A percentile compares a stretch with the other conserved stretches of the same genome.
Conservation (phyloP, 2,329 filamentous ascomycete genomes). For the Penicillium italicum region DNA sequence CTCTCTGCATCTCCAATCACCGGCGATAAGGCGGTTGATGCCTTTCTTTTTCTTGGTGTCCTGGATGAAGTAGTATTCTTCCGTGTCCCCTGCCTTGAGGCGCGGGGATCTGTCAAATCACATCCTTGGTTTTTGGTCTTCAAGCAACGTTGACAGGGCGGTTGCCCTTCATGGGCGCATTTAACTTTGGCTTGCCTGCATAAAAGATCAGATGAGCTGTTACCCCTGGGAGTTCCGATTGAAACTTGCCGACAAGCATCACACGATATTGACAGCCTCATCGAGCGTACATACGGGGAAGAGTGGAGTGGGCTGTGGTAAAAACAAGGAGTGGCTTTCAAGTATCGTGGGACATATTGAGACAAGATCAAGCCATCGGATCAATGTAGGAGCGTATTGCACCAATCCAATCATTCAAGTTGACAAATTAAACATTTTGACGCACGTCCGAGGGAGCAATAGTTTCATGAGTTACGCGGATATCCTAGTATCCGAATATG, state of each 20-base stretch:
- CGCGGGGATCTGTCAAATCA: slow-evolving; percentile 31
- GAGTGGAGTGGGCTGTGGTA: neutral
- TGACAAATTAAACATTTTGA: neutral
- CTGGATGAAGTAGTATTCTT: neutral
- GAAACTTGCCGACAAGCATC: slow-evolving; percentile 32
- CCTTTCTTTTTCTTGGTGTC: slow-evolving; percentile 18
- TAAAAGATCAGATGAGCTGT: neutral
- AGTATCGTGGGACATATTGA: neutral
- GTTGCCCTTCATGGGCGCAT: slow-evolving; percentile 34
- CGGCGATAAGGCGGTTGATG: slow-evolving; percentile 2
- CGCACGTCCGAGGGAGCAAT: neutral
- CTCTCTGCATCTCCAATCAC: neutral
- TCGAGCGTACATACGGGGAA: slow-evolving; percentile 13
- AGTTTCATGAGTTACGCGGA: neutral
- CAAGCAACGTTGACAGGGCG: slow-evolving; percentile 35
- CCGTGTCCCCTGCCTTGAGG: slow-evolving; percentile 11
- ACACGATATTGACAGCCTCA: slow-evolving; percentile 39
- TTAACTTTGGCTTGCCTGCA: slow-evolving; percentile 37
- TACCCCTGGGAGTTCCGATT: neutral
- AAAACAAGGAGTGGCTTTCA: neutral
- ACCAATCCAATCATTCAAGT: neutral
- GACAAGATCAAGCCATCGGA: neutral
- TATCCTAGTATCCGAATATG: neutral
- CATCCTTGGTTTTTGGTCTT: slow-evolving; percentile 25
- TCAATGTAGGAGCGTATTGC: slow-evolving; percentile 1